Evolutionary conservation across 1,284 basidiomycete genomes (phyloP).

Genomic region (Ceratobasidium sp.): DNA sequence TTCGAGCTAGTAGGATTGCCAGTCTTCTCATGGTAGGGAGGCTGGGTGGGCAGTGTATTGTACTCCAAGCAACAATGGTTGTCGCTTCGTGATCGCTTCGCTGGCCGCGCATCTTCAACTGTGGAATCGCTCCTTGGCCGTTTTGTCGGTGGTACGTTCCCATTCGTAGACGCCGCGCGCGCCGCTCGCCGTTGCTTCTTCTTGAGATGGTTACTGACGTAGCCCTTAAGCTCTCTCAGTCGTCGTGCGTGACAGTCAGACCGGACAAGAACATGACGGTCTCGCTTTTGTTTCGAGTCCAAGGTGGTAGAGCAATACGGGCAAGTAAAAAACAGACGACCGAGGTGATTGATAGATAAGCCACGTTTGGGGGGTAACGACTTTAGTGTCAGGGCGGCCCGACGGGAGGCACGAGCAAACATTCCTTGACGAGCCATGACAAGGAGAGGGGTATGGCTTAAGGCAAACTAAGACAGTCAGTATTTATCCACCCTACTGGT

Average conservation of each 20-base stretch:
- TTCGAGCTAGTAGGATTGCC: neutral
- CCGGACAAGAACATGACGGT: neutral
- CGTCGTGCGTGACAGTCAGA: neutral
- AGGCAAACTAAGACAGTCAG: too few species aligned
- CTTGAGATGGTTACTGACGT: conserved; percentile 5
- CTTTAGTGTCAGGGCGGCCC: neutral
- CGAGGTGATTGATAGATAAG: neutral
- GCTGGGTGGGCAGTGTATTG: neutral
- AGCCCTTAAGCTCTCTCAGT: neutral
- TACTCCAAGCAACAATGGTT: too few species aligned
- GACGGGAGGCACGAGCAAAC: neutral
- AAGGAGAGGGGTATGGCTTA: too few species aligned
- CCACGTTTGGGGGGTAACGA: neutral
- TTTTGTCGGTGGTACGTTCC: neutral
- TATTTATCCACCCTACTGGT: too few species aligned
- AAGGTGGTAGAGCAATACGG: conserved; percentile 7
- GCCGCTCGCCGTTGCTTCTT: neutral
- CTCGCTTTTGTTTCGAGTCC: neutral
- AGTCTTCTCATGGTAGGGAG: neutral
- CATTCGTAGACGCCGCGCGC: neutral
- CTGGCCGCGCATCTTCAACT: neutral
- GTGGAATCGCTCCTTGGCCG: neutral
- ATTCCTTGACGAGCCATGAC: neutral
- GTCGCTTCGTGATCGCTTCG: neutral
- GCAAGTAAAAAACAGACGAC: neutral